phyloP scores from a whole-genome alignment of 208 protist species.

The Angomonas deanei region DNA sequence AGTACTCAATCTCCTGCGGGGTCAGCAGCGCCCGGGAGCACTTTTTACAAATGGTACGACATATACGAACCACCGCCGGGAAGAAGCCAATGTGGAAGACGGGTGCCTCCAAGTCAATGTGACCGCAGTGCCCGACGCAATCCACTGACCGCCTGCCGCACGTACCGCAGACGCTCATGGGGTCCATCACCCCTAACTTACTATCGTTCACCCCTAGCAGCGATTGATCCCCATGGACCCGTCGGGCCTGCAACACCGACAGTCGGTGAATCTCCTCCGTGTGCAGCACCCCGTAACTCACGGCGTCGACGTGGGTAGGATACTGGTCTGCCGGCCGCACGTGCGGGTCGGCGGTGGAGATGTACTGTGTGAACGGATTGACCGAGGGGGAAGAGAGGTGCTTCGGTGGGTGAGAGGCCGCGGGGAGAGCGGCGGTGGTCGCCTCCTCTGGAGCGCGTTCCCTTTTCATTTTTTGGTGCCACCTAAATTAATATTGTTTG shows the following conservation, averaged over 20 bases:
- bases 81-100: conserved; percentile 99
- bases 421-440: background rate
- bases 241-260: conserved; percentile 71
- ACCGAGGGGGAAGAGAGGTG: background rate
- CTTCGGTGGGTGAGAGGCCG: background rate
- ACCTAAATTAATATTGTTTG: background rate
- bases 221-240: conserved; percentile 53
- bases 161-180: conserved; percentile 84
- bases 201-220: conserved; percentile 88
- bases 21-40: conserved; percentile 91
- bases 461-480: no score
- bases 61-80: conserved; percentile 88
- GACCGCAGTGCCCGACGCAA: conserved; percentile 98
- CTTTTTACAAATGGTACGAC: conserved; percentile 98
- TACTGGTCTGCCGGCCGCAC: conserved; percentile 46
- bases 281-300: conserved; percentile 90
- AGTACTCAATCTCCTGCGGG: conserved; percentile 68
- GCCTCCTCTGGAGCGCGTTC: no score
- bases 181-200: conserved; percentile 89
- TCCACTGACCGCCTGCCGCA: conserved; percentile 89
- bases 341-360: conserved; percentile 21
- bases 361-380: background rate
- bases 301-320: conserved; percentile 63
- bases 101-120: conserved; percentile 96
- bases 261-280: conserved; percentile 79